Conservation (phyloP, 768 basidiomycete genomes). For the Tricholomella constricta region DNA sequence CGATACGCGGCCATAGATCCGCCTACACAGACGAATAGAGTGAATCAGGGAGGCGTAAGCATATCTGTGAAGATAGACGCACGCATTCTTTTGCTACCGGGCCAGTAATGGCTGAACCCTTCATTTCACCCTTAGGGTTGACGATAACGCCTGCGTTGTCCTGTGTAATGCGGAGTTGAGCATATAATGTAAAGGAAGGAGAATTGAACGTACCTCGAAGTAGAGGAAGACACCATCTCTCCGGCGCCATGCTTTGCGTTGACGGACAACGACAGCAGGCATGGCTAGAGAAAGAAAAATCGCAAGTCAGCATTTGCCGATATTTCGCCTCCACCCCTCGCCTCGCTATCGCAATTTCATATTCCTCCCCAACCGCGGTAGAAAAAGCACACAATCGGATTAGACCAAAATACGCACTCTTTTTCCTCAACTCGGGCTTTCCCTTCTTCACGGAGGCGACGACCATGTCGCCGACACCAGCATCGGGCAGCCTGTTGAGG, state of each 20-base stretch:
- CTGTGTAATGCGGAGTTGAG: conserved; percentile 31
- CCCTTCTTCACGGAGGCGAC: conserved; percentile 99
- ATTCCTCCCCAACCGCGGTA: not conserved
- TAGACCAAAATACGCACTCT: conserved; percentile 65
- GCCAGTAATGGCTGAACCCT: conserved; percentile 95
- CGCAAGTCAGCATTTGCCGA: conserved; percentile 13
- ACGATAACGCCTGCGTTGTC: conserved; percentile 98
- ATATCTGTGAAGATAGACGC: conserved; percentile 34
- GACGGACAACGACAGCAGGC: conserved; percentile 96
- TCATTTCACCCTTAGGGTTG: conserved; percentile 99
- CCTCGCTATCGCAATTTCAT: not conserved
- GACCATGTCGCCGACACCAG: conserved; percentile 93
- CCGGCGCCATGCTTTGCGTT: conserved; percentile 98
- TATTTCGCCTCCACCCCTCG: not conserved
- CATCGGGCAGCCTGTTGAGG: conserved; percentile 96
- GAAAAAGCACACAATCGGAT: no score
- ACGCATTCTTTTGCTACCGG: conserved; percentile 99
- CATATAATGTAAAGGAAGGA: not conserved
- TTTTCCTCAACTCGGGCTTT: conserved; percentile 99
- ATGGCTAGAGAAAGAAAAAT: conserved; percentile 60
- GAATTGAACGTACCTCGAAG: conserved; percentile 68
- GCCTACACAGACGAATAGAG: conserved; percentile 51
- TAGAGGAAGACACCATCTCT: conserved; percentile 99
- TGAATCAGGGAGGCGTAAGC: not conserved
- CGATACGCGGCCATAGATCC: conserved; percentile 99